phyloP scores from a whole-genome alignment of 306 rosid species.

The Casuarina cunninghamiana region DNA sequence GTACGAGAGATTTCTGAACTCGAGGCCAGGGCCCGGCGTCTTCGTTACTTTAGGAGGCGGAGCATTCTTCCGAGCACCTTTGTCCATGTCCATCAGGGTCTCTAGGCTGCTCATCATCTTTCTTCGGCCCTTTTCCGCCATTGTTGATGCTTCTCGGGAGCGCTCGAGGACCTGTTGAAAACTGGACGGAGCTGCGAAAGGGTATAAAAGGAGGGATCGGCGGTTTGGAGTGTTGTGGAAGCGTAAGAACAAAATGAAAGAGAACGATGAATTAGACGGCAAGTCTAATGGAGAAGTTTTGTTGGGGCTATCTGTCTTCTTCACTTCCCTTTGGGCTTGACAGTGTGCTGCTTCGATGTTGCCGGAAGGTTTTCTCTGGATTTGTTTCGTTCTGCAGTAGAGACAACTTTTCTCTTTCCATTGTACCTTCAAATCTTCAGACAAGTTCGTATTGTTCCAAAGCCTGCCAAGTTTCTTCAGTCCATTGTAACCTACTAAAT shows the following conservation, averaged over 20 bases:
- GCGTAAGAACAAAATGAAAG: slow-evolving; percentile 24
- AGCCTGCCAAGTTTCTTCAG: too few species aligned
- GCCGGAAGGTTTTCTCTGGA: slow-evolving; percentile 25
- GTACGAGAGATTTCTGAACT: slow-evolving; percentile 65
- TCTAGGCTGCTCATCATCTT: slow-evolving; percentile 53
- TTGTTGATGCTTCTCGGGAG: slow-evolving; percentile 24
- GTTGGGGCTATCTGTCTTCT: too few species aligned
- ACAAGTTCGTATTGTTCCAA: too few species aligned
- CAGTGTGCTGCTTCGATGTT: slow-evolving; percentile 42
- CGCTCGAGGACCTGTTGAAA: slow-evolving; percentile 28
- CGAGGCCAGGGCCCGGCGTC: slow-evolving; percentile 63
- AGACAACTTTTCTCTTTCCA: slow-evolving; percentile 21
- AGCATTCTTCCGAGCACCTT: slow-evolving; percentile 17
- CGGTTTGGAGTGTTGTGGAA: slow-evolving; percentile 13
- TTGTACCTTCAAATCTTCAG: slow-evolving; percentile 13
- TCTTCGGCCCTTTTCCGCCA: slow-evolving; percentile 44
- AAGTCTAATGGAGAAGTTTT: slow-evolving; percentile 4
- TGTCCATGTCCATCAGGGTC: slow-evolving; percentile 54
- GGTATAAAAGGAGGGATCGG: slow-evolving; percentile 31
- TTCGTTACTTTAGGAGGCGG: slow-evolving; percentile 36
- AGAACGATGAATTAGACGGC: slow-evolving; percentile 43
- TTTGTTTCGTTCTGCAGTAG: slow-evolving; percentile 33
- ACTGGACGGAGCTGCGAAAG: slow-evolving; percentile 24
- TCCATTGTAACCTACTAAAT: too few species aligned
- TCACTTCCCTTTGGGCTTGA: slow-evolving; percentile 40